A percentile compares a stretch with the other conserved stretches of the same genome.
phyloP scores from a whole-genome alignment of 2,329 filamentous ascomycete genomes.

The Lecanicillium sp. region DNA sequence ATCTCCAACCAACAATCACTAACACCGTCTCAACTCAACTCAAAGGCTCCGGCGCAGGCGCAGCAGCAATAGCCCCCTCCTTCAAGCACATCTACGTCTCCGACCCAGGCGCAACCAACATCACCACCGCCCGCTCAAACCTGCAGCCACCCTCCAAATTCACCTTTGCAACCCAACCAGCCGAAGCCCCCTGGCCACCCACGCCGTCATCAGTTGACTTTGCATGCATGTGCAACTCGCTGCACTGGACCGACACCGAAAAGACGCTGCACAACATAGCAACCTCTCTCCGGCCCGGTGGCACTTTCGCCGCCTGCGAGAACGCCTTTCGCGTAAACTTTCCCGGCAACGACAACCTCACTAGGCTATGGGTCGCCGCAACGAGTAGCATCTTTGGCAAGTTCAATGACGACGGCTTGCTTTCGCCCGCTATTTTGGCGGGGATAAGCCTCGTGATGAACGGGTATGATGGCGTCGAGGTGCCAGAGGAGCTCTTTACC shows the following conservation, averaged over 20 bases:
- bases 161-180: slow-evolving; percentile 2
- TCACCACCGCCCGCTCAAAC: slow-evolving; percentile 1
- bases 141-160: slow-evolving; percentile 3
- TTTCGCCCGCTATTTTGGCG: slow-evolving; percentile 2
- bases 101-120: slow-evolving; percentile 8
- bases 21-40: too few species aligned
- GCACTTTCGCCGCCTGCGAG: slow-evolving; percentile 6
- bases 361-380: slow-evolving; percentile 4
- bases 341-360: not conserved
- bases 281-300: slow-evolving; percentile 1
- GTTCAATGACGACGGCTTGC: slow-evolving; percentile 1
- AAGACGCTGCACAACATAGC: slow-evolving; percentile 4
- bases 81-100: slow-evolving; percentile 8
- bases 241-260: slow-evolving; percentile 7
- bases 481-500: slow-evolving; percentile 4
- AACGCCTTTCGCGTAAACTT: slow-evolving; percentile 7
- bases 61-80: slow-evolving; percentile 3
- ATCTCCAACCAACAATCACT: too few species aligned
- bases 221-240: slow-evolving; percentile 7
- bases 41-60: slow-evolving; percentile 7
- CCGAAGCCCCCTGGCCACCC: slow-evolving; percentile 4
- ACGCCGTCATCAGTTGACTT: slow-evolving; percentile 1
- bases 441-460: slow-evolving; percentile 2
- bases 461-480: slow-evolving; percentile 7
- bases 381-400: slow-evolving; percentile 1